Evolutionary conservation across 176 grass and related monocot species (phyloP).

Genomic region (Lolium rigidum): DNA sequence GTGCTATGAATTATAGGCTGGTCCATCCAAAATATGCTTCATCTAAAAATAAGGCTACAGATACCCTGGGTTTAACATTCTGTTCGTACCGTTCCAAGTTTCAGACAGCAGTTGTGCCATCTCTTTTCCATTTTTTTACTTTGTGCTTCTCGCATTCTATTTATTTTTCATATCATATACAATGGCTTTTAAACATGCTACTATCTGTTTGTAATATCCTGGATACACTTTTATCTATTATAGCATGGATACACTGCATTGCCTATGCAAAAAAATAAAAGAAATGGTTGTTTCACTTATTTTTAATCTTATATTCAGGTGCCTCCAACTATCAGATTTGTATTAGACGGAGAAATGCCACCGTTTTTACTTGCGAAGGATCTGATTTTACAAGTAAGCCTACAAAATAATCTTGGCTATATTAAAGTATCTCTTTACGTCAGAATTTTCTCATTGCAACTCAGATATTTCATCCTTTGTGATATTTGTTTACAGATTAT

Average conservation of each 20-base stretch:
- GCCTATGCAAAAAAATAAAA: background rate
- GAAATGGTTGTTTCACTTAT: slow-evolving; percentile 42
- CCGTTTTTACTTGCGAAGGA: slow-evolving; percentile 94
- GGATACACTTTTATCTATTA: background rate
- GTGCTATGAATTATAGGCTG: background rate
- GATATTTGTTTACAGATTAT: slow-evolving; percentile 71
- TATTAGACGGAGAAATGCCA: slow-evolving; percentile 96
- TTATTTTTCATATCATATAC: background rate
- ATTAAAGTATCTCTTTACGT: background rate
- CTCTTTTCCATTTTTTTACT: slow-evolving; percentile 3
- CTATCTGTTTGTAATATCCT: background rate
- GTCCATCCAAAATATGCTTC: slow-evolving; percentile 8
- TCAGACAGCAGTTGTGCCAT: background rate
- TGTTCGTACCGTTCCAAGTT: background rate
- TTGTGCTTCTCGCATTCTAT: background rate
- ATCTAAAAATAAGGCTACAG: background rate
- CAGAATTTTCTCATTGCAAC: slow-evolving; percentile 12
- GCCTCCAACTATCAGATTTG: slow-evolving; percentile 83
- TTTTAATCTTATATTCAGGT: slow-evolving; percentile 62
- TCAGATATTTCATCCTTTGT: background rate
- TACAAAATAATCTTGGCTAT: slow-evolving; percentile 8
- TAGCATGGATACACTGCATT: background rate
- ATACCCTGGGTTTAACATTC: background rate
- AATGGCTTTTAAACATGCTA: background rate
- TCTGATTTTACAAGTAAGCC: slow-evolving; percentile 96